Conservation (phyloP, 306 rosid species). For the Phaseolus lunatus region DNA sequence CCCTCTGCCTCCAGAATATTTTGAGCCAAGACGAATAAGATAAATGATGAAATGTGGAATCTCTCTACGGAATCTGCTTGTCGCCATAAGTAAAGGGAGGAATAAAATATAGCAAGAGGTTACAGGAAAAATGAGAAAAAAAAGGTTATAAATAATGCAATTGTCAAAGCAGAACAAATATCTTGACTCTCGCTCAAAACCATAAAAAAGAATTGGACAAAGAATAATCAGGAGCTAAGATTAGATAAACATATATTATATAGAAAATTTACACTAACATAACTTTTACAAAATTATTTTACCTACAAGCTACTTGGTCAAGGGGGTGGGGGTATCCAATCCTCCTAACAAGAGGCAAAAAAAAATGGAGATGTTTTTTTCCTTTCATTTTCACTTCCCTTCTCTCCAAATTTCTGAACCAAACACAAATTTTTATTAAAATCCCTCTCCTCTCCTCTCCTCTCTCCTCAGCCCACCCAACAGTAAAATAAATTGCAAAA, state of each 20-base stretch:
- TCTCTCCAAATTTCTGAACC: neutral
- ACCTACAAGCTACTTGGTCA: neutral
- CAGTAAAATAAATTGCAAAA: neutral
- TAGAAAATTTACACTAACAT: slow-evolving; percentile 10
- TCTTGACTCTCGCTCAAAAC: slow-evolving; percentile 22
- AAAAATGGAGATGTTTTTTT: neutral
- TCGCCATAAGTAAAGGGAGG: slow-evolving; percentile 14
- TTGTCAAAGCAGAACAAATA: slow-evolving; percentile 17
- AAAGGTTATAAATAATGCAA: neutral
- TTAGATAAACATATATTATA: neutral
- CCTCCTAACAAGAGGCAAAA: neutral
- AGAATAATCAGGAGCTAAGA: neutral
- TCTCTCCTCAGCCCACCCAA: neutral
- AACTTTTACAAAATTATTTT: neutral
- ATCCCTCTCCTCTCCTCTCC: neutral
- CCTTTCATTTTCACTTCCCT: neutral
- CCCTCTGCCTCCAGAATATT: slow-evolving; percentile 99
- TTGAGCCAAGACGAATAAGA: slow-evolving; percentile 95
- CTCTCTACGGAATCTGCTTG: slow-evolving; percentile 94
- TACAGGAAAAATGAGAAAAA: slow-evolving; percentile 28
- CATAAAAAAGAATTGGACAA: neutral
- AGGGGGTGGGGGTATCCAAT: neutral
- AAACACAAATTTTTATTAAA: neutral
- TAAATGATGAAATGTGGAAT: slow-evolving; percentile 92
- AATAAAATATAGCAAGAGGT: neutral